These are phyloP conservation scores for Rhexocercosporidium sp. DNA, from an alignment of 2,329 filamentous ascomycete species.

Conservation along the genomic window DNA sequence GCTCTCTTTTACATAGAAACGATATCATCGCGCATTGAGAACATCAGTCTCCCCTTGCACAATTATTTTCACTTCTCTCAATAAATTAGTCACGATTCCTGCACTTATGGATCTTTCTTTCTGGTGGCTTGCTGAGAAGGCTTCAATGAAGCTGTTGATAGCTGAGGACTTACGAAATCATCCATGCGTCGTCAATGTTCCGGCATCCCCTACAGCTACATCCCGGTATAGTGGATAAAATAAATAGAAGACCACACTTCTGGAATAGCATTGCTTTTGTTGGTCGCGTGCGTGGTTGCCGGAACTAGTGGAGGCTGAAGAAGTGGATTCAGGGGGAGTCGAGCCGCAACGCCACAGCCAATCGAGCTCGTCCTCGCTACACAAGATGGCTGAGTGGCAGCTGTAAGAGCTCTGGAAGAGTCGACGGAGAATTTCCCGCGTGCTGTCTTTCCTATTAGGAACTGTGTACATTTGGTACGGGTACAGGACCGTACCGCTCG, in stretches of 20 bases:
- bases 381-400: background rate
- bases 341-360: background rate
- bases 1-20: background rate
- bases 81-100: slow-evolving; percentile 2
- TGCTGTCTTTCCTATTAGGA: too few relatives aligned
- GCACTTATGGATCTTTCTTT: background rate
- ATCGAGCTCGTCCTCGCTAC: background rate
- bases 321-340: background rate
- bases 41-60: background rate
- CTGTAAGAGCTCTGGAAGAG: background rate
- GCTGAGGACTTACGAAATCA: background rate
- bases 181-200: background rate
- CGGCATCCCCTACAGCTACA: background rate
- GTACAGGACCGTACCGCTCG: too few relatives aligned
- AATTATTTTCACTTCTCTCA: background rate
- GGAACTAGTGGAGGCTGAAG: slow-evolving; percentile 1
- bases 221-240: background rate
- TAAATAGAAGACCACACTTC: background rate
- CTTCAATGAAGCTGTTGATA: background rate
- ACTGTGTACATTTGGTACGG: too few relatives aligned
- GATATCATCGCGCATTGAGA: background rate
- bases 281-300: slow-evolving; percentile 8
- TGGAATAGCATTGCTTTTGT: background rate
- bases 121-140: slow-evolving; percentile 10
- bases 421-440: too few relatives aligned